Evolutionary conservation across 129 eudicot species (phyloP), one percentile per base, ranked within the genome.

Genomic region (Apium graveolens): DNA sequence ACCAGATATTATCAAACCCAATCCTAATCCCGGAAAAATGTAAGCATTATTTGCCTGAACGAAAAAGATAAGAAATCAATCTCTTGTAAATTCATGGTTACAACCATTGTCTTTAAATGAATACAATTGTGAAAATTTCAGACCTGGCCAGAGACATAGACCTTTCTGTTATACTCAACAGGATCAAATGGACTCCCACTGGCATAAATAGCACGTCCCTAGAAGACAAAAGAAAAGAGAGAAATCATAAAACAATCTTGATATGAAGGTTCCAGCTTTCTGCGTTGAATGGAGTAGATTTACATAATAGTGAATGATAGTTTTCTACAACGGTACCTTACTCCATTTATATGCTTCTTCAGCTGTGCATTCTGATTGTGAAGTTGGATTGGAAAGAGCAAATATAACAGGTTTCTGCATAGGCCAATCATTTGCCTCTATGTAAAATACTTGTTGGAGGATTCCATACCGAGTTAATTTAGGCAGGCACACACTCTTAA

Each of bases 291-390:
- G 14, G 17, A 60, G 32, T 60, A n/a, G 29, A 60, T 60, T n/a
- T 60, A 10, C 31, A n/a, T 26, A n/a, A 60, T 60, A 60, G 32
- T 60, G 68, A 60, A 10, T 11, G 32, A 60, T n/a, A 60, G 68
- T 60, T 66, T 11, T 66, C 41, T 16, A 32, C 72, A 16, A 57
- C 73, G 72, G 72, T 82, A 95, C 98, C 97, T 90, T 85, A 84
- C 98, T 95, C 98, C 98, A 95, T 10, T 74, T 83, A 72, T 95
- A 95, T 69, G 98, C 98, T 86, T 95, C 96, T 81, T 90, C 97
- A 12, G 98, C 98, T 31, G 96, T 95, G 83, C 98, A 95, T 83
- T 95, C 98, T 10, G 98, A 91, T 79, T 95, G 98, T 27, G 98
- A 95, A 55, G 98, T 95, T 32, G 98, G 98, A 85, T 95, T 95